Conservation (phyloP, 1,139 yeast genomes). For the Diutina siamensis region DNA sequence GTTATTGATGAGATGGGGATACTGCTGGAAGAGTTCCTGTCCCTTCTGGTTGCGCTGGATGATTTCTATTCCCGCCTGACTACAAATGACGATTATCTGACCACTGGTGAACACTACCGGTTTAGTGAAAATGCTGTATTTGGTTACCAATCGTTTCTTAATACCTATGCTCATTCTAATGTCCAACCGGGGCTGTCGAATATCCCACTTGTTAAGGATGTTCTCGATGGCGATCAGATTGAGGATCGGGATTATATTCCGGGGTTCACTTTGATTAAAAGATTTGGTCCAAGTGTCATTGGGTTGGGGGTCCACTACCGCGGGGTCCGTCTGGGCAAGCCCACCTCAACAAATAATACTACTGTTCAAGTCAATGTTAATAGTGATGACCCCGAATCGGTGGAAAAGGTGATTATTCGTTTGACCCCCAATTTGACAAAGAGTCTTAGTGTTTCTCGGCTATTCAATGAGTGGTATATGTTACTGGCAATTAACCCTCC, state of each 20-base stretch:
- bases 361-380: too few relatives aligned
- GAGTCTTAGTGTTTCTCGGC: conserved; percentile 15
- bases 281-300: conserved; percentile 13
- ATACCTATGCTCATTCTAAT: conserved; percentile 17
- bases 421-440: conserved; percentile 17
- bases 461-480: conserved; percentile 26
- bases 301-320: too few relatives aligned
- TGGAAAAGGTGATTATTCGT: conserved; percentile 15
- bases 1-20: neutral
- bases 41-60: neutral
- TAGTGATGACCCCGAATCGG: too few relatives aligned
- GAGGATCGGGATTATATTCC: conserved; percentile 15
- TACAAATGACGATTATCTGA: neutral
- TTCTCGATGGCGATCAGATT: conserved; percentile 8
- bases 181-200: too few relatives aligned
- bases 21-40: conserved; percentile 2
- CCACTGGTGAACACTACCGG: neutral
- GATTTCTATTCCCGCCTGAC: neutral
- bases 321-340: too few relatives aligned
- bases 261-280: conserved; percentile 16
- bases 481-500: conserved; percentile 17
- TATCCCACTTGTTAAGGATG: too few relatives aligned
- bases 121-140: conserved; percentile 1
- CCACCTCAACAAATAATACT: too few relatives aligned
- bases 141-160: conserved; percentile 17